Evolutionary conservation across 2,329 filamentous ascomycete species (phyloP).

Genomic region (Verticillium albo-atrum): DNA sequence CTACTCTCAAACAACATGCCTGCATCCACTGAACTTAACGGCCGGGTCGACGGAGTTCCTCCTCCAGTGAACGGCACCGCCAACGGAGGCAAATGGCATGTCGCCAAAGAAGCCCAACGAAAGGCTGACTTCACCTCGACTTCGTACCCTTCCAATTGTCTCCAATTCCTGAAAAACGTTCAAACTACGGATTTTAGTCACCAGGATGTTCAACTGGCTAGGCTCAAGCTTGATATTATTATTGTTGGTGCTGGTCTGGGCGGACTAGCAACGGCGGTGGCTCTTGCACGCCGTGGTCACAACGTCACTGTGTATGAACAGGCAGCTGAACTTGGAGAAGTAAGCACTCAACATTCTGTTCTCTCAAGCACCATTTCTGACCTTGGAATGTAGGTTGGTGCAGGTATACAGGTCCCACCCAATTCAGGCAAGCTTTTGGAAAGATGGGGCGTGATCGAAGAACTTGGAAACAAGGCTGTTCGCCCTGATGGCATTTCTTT

Average conservation of each 20-base stretch:
- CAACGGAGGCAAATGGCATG: not conserved
- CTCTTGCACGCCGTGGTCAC: slow-evolving; percentile 28
- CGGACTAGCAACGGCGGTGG: slow-evolving; percentile 33
- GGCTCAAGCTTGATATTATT: slow-evolving; percentile 12
- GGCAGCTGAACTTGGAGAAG: slow-evolving; percentile 32
- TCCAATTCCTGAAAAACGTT: slow-evolving; percentile 5
- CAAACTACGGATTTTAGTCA: not conserved
- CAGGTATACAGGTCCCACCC: slow-evolving; percentile 26
- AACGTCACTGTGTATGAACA: slow-evolving; percentile 33
- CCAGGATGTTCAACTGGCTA: not conserved
- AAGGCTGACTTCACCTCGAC: not conserved
- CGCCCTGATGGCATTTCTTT: slow-evolving; percentile 15
- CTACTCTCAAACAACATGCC: too few relatives aligned
- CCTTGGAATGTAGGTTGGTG: slow-evolving; percentile 15
- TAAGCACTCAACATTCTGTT: slow-evolving; percentile 8
- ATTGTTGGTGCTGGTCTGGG: slow-evolving; percentile 37
- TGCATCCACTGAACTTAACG: too few relatives aligned
- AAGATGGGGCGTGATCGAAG: slow-evolving; percentile 20
- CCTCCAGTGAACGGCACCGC: too few relatives aligned
- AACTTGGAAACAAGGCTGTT: slow-evolving; percentile 12
- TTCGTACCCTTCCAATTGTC: slow-evolving; percentile 9
- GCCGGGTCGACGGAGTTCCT: too few relatives aligned
- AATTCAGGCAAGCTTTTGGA: slow-evolving; percentile 24
- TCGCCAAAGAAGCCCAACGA: not conserved
- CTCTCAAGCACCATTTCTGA: not conserved